Base-by-base conservation (phyloP, 2,329 filamentous ascomycete genomes). In the Coccinonectria pachysandricola region DNA sequence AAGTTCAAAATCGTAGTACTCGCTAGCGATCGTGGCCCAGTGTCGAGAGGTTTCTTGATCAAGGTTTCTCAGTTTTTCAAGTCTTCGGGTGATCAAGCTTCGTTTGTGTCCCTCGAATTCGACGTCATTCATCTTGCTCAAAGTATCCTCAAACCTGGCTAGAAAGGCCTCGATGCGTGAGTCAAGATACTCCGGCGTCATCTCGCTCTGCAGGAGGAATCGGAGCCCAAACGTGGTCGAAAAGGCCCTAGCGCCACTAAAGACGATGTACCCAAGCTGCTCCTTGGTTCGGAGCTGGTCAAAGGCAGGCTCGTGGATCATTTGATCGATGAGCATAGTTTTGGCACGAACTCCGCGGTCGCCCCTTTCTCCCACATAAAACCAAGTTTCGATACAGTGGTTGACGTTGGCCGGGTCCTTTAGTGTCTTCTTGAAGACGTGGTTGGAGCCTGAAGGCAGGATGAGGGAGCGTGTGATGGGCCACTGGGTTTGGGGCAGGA, bases 261-360 rank as follows among this genome's bases (percentile, higher is more conserved):
- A 94, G 1, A 98, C 88, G 27, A 98, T 83, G 44, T 98, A 98
- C 8, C 91, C 91, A 6, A 98, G 77, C 57, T 98, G 88, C 54
- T 98, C 88, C 56, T 96, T 95, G 21, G 91, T 96, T 25, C 91
- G 75, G 6, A 98, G 68, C 53, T 93, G 86, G 55, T 98, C 85
- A 49, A 96, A 98, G 7, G 81, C 81, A 4, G 87, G 87, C 58
- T 98, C 91, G 30, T 93, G 82, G 0, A 85, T 77, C 59, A 98
- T 81, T 55, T 96, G 91, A 14, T 84, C 80, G 21, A 95, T 68
- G 5, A 98, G 66, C 21, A 92, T 64, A 1, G 83, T 68, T 53
- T 82, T 86, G 9, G 87, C 82, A 11, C 85, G 74, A 8, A 82
- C 55, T 5, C 56, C 49, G n/a, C 76, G 69, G 46, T 93, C 77